Base-by-base conservation (phyloP, 768 basidiomycete species). In the Daedalea quercina region DNA sequence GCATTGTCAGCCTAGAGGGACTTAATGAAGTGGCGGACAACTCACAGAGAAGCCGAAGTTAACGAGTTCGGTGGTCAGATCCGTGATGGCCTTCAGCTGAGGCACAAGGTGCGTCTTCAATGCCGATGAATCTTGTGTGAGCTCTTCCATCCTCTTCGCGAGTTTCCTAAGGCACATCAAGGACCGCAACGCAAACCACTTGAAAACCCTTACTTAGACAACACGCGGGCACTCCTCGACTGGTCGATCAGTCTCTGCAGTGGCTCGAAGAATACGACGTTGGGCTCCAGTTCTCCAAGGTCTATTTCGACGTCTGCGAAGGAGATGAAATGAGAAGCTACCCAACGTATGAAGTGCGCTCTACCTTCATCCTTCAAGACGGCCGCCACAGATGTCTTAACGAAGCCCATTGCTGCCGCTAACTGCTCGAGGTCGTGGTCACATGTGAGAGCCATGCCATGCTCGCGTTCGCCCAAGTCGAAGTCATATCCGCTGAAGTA, bases 361-460 rank as follows among this genome's bases (percentile, higher is more conserved):
- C 20, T 58, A 89, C 91, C 92, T 49, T 87, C 82, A 60, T 97
- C 95, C 54, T 82, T 77, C 28, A 89, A 63, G 25, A 90, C 74
- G 0, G 74, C 71, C n/a, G 80, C 72, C 13, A 97, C 80, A 2
- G 87, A 85, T 3, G 94, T 94, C 74, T 93, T 91, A 37, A 89
- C 84, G 54, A 95, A 78, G 1, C 91, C 91, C 44, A 97, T 82
- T 1, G 94, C 90, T 9, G 93, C 94, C 19, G 90, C 82, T 67
- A 97, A 94, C 68, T 90, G 88, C 65, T 99, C 95, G 8, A 98
- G 75, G 67, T 99, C 96, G 57, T 83, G 79, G 63, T 99, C 95
- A 57, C 95, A 84, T 11, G 86, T 80, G 23, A 83, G 70, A 1
- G 87, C 81, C 62, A 89, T 85, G 1, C 89, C 90, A 26, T 95